These are phyloP conservation scores for Mollisia scopiformis DNA, from an alignment of 2,329 filamentous ascomycete species.

Conservation along the genomic window DNA sequence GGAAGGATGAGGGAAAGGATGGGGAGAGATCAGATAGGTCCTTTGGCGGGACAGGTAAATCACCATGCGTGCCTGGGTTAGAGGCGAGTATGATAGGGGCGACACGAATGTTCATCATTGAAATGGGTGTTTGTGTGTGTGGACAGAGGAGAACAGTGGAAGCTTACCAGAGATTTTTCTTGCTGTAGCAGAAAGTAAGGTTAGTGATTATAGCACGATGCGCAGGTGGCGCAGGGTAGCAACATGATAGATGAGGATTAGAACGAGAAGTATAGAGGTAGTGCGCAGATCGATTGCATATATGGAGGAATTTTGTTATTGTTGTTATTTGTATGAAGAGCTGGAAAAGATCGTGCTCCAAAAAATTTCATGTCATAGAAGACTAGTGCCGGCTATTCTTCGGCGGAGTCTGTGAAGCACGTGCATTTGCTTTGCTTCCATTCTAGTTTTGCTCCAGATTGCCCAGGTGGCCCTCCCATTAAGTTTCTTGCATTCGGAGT, in stretches of 20 bases:
- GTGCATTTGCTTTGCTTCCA: no score
- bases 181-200: not conserved
- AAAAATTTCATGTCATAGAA: not conserved
- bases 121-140: not conserved
- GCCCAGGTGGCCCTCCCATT: no score
- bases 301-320: not conserved
- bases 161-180: not conserved
- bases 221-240: no score
- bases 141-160: not conserved
- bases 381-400: not conserved
- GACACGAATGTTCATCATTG: constrained; percentile 60
- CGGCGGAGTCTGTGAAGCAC: not conserved
- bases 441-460: no score
- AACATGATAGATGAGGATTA: no score
- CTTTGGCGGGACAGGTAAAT: constrained; percentile 63
- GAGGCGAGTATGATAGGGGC: constrained; percentile 58
- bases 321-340: not conserved
- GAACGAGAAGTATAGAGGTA: no score
- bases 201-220: no score
- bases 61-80: constrained; percentile 48
- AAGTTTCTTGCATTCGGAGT: no score
- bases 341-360: not conserved
- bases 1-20: not conserved
- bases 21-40: constrained; percentile 50
- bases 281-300: no score